These are phyloP conservation scores for Septoria linicola DNA, from an alignment of 2,329 filamentous ascomycete species.

Conservation along the genomic window DNA sequence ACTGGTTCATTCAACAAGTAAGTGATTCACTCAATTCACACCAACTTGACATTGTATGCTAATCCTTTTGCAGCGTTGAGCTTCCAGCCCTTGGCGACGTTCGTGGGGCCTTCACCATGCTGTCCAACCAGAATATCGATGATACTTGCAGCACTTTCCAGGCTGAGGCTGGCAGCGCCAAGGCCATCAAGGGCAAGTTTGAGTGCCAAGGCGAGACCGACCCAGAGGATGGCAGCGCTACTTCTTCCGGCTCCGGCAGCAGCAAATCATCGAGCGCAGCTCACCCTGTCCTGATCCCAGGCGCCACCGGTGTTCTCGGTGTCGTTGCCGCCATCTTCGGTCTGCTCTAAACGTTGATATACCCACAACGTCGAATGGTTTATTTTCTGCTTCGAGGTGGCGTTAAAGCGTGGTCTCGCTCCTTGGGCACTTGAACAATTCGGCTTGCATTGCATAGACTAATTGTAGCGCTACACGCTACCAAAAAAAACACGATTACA, in stretches of 20 bases:
- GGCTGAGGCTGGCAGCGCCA: conserved; percentile 40
- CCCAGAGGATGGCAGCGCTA: conserved; percentile 39
- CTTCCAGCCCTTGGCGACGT: conserved; percentile 58
- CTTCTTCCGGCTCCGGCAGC: conserved; percentile 29
- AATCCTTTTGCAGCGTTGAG: conserved; percentile 57
- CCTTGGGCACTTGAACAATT: conserved; percentile 26
- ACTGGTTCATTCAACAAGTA: conserved; percentile 81
- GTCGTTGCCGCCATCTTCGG: conserved; percentile 50
- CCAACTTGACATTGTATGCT: conserved; percentile 27
- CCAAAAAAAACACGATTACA: conserved; percentile 24
- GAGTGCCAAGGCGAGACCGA: conserved; percentile 42
- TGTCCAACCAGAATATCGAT: conserved; percentile 46
- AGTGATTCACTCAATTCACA: conserved; percentile 44
- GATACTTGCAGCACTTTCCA: conserved; percentile 45
- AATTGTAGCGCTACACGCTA: conserved; percentile 32
- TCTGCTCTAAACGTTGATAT: conserved; percentile 41
- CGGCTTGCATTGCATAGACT: conserved; percentile 37
- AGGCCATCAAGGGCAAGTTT: conserved; percentile 47
- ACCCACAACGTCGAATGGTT: conserved; percentile 17
- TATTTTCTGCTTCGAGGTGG: conserved; percentile 26
- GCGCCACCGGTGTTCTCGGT: conserved; percentile 47
- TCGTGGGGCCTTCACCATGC: conserved; percentile 52
- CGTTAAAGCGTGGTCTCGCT: conserved; percentile 23
- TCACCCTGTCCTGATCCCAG: conserved; percentile 43
- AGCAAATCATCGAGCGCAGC: conserved; percentile 40